These are phyloP conservation scores for Suillus clintonianus DNA, from an alignment of 768 basidiomycete species.

Conservation along the genomic window DNA sequence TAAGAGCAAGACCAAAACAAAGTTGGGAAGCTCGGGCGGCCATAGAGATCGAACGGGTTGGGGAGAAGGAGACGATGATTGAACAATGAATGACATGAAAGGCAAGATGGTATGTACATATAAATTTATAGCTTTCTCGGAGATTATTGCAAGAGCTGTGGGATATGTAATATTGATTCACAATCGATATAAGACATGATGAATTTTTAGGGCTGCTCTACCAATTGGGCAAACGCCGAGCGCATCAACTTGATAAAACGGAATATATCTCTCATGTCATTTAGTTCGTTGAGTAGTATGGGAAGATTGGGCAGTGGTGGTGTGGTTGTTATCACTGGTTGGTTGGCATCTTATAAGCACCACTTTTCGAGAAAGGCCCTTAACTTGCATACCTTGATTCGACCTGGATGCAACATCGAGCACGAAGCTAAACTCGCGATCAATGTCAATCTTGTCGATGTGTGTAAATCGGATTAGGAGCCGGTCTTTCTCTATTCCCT, in stretches of 20 bases:
- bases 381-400: constrained; percentile 60
- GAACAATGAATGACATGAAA: constrained; percentile 14
- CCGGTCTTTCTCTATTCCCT: constrained; percentile 74
- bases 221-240: constrained; percentile 45
- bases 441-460: constrained; percentile 57
- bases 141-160: neutral
- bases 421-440: constrained; percentile 71
- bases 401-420: constrained; percentile 65
- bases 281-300: constrained; percentile 69
- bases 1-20: constrained; percentile 74
- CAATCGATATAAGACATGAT: neutral
- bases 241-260: constrained; percentile 70
- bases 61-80: constrained; percentile 43
- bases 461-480: constrained; percentile 73
- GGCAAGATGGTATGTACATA: neutral
- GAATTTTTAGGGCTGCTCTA: constrained; percentile 8
- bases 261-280: constrained; percentile 68
- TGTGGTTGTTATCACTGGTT: constrained; percentile 75
- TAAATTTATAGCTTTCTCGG: neutral
- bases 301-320: constrained; percentile 69
- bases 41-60: constrained; percentile 81
- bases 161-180: neutral
- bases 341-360: neutral
- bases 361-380: neutral
- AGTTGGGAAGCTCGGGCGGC: constrained; percentile 64